Conservation (phyloP, 257 asterid genomes). For the Solanum pinnatisectum region DNA sequence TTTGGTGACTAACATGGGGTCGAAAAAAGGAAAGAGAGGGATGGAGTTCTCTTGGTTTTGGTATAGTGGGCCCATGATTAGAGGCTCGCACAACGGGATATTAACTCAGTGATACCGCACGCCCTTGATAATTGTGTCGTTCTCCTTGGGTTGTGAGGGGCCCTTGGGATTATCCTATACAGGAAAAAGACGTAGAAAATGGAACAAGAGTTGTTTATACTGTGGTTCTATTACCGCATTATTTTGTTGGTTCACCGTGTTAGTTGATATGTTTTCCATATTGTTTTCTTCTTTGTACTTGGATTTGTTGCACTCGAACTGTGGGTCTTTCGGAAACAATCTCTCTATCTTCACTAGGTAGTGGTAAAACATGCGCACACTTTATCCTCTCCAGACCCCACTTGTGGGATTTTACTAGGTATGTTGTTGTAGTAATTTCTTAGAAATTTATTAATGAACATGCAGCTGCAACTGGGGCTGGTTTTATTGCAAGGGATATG, state of each 20-base stretch:
- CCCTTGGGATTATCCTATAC: neutral
- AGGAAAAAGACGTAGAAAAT: too few species aligned
- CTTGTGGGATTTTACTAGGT: neutral
- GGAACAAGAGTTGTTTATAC: neutral
- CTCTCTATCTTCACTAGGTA: neutral
- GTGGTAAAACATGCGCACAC: neutral
- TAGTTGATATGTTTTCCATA: neutral
- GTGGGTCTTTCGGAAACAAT: neutral
- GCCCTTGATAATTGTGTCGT: neutral
- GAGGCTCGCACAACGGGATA: neutral
- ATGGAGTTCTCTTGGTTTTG: neutral
- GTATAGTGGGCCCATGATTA: neutral
- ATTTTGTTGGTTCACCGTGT: neutral
- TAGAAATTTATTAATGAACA: neutral
- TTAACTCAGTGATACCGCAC: neutral
- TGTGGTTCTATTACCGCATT: too few species aligned
- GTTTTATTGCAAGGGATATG: conserved; percentile 83
- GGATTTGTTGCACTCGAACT: neutral
- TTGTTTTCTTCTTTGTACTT: neutral
- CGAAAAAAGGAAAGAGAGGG: neutral
- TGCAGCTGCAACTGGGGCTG: conserved; percentile 90
- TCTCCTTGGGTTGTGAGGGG: neutral
- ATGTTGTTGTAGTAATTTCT: neutral
- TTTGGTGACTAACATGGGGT: neutral
- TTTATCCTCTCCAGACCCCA: neutral